Evolutionary conservation across 495 filamentous ascomycete species (phyloP), one percentile per base, ranked within the genome.

Genomic region (Aspergillus ostianus): DNA sequence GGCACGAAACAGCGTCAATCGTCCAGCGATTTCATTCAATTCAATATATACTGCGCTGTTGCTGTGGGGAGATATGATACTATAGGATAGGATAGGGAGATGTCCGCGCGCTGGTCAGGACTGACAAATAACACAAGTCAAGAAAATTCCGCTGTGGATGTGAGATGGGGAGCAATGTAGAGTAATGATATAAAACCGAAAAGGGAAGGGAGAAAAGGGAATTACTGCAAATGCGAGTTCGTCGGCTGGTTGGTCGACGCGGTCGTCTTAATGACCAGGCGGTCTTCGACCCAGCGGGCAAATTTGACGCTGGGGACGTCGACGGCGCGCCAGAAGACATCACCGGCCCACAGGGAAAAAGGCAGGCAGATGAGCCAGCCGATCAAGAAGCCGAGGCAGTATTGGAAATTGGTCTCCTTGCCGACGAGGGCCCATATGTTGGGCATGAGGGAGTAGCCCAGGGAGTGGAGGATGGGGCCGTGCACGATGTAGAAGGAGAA

Each of bases 401-500:
- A 81, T 45, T 81, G 74, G 26, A 77, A 77, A 6, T 85, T 66
- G 5, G 78, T 82, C 56, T 80, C 73, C 50, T 80, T 75, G 47
- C 83, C 85, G 0, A 79, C 76, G n/a, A 83, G 49, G 4, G 69
- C 68, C 77, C 83, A 84, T 58, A 85, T 78, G 30, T 75, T 80
- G 30, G 75, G 73, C 70, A 85, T 73, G 51, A 85, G 65, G 0
- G 69, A 64, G 53, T 77, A 79, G 36, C 81, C 79, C 53, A 82
- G 71, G 0, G 77, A 72, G 53, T 76, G 76, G 2, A 85, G 73
- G 19, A 85, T 78, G 3, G 83, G 83, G 6, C 84, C 84, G 60
- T 89, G 86, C 17, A 88, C 81, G 47, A 89, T 77, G 56, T 89
- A 89, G 18, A 89, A 81, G 12, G 83, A 77, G 63, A 79, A 89